Base-by-base conservation (phyloP, 192 early-diverging fungal species). In the Coemansia umbellata region DNA sequence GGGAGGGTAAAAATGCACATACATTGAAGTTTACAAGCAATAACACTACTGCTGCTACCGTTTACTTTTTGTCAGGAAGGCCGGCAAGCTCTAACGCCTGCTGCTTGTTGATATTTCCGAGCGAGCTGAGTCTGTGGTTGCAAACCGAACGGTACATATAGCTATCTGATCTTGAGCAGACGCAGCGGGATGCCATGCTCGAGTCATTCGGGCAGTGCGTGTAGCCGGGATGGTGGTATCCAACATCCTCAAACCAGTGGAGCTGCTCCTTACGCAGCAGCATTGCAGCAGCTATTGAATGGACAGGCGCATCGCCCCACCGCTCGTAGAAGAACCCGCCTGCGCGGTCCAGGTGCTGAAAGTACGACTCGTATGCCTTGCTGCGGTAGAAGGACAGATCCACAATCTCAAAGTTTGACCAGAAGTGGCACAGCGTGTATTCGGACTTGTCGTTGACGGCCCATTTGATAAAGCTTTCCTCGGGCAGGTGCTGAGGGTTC, bases 251-350 rank as follows among this genome's bases (percentile, higher is more conserved):
- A 57, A 87, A 89, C 63, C 82, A 89, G 42, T 86, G 84, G 5
- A 89, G 63, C 56, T 87, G 73, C 26, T 80, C 76, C 24, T 82
- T 86, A n/a, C 55, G 48, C 51, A 87, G 54, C 4, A 83, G 70
- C 19, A 89, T 58, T 17, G 80, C 73, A 6, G 79, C 85, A 4
- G 74, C 83, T 30, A 89, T 58, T 9, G 83, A 88, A 91, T 78
- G 88, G 9, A 90, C 78, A 30, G 83, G 83, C 17, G 82, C 78
- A 51, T 78, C 78, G 47, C 70, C 78, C 73, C 78, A 84, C 8
- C 83, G 56, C 69, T 82, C 85, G 55, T 86, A 86, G 28, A 77
- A 88, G 69, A 92, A 91, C 5, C 91, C 91, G 15, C 91, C 91
- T 2, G 75, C 50, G 18, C 81, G 49, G 53, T 93, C 91, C 11